Conservation (phyloP, 352 stramenopile species). For the Thraustotheca clavata region DNA sequence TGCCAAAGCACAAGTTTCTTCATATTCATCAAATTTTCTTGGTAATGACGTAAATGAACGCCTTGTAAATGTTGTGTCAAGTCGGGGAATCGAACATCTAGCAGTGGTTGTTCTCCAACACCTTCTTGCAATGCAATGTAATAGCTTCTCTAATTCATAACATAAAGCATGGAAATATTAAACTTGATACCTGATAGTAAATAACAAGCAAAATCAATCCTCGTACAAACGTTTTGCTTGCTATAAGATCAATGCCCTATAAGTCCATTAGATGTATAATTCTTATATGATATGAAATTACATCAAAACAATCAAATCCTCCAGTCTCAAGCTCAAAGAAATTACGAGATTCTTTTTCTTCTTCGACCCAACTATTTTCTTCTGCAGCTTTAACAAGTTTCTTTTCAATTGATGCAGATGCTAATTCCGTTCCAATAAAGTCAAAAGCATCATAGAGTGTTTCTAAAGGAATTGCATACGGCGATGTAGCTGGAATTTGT, state of each 20-base stretch:
- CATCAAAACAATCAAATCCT: slow-evolving; percentile 80
- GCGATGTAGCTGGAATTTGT: slow-evolving; percentile 50
- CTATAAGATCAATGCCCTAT: slow-evolving; percentile 62
- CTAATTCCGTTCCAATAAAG: slow-evolving; percentile 76
- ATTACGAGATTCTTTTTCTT: slow-evolving; percentile 56
- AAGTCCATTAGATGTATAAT: not conserved
- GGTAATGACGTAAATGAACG: slow-evolving; percentile 77
- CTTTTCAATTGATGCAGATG: slow-evolving; percentile 64
- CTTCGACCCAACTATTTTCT: slow-evolving; percentile 88
- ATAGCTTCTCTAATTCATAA: slow-evolving; percentile 54
- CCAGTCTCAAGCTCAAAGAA: slow-evolving; percentile 93
- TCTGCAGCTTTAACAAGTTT: slow-evolving; percentile 79
- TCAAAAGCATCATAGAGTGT: slow-evolving; percentile 81
- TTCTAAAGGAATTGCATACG: slow-evolving; percentile 60
- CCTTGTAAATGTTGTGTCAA: slow-evolving; percentile 84
- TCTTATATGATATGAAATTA: not conserved
- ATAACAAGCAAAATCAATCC: slow-evolving; percentile 74
- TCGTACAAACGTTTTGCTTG: slow-evolving; percentile 81
- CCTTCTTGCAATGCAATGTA: slow-evolving; percentile 88
- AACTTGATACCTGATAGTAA: slow-evolving; percentile 42
- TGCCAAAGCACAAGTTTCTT: slow-evolving; percentile 93
- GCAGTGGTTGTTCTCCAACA: slow-evolving; percentile 85
- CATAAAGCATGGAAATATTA: not conserved
- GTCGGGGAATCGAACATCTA: slow-evolving; percentile 92
- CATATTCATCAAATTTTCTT: slow-evolving; percentile 74